Evolutionary conservation across 2,329 filamentous ascomycete genomes (phyloP).

Genomic region (Colletotrichum godetiae): DNA sequence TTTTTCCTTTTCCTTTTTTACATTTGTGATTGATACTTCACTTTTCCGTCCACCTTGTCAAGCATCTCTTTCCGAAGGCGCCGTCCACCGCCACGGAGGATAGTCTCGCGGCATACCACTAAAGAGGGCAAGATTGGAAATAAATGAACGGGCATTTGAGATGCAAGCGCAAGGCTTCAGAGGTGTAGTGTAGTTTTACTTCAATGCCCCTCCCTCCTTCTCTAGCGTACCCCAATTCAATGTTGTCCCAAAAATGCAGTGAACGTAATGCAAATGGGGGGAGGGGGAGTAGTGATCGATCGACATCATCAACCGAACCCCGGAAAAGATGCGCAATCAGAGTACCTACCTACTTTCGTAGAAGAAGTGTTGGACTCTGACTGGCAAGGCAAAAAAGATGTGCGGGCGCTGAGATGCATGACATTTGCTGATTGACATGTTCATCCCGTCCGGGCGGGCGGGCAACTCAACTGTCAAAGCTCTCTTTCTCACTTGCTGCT

Average conservation of each 20-base stretch:
- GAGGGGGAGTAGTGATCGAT: too few species aligned
- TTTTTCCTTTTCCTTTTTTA: neutral
- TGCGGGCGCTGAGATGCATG: slow-evolving; percentile 31
- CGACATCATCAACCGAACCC: neutral
- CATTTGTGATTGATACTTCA: neutral
- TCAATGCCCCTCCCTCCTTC: neutral
- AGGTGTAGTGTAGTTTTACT: neutral
- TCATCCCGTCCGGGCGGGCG: slow-evolving; percentile 23
- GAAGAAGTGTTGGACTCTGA: neutral
- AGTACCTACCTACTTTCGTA: neutral
- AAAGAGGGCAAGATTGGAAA: neutral
- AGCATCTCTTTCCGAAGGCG: too few species aligned
- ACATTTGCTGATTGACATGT: slow-evolving; percentile 26
- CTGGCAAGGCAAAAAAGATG: slow-evolving; percentile 21
- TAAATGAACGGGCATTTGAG: neutral
- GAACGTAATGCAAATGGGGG: too few species aligned
- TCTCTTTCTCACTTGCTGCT: neutral
- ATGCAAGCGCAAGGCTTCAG: neutral
- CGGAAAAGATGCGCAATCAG: neutral
- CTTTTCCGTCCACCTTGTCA: too few species aligned
- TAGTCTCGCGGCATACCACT: neutral
- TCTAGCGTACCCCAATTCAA: neutral
- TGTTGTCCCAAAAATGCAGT: neutral
- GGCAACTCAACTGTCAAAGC: neutral
- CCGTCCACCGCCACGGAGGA: neutral